Base-by-base conservation (phyloP, 305 asterid species). In the Solanum hybrid region DNA sequence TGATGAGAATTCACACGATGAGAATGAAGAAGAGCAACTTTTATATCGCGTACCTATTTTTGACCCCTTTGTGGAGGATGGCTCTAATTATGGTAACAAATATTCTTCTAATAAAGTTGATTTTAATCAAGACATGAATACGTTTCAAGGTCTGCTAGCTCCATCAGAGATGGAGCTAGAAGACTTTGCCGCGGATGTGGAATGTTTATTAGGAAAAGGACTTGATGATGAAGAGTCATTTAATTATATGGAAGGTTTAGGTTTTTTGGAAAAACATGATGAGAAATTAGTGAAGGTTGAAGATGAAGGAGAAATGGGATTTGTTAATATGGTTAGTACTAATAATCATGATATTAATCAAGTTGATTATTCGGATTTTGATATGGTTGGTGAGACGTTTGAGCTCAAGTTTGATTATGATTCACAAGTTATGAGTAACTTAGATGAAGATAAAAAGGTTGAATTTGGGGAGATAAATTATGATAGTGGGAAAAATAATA, bases 181-280 rank as follows among this genome's bases (percentile, higher is more conserved):
- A 6, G 98, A 96, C 11, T 97, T 97, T 41, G 96, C 98, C 0
- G 98, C 99, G 0, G 98, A 96, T 68, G 97, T 96, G 1, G 97
- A 96, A 93, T 94, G 94, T 88, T 89, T 96, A 79, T 76, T 96
- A 41, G 73, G 96, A 1, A 98, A 97, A 6, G 94, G 91, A 89
- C 98, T 96, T 76, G 93, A 95, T 22, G 98, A 95, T 3, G 95
- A 91, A 68, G 92, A 78, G 75, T 83, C 87, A 3, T 88, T 95
- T 13, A 95, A 94, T 45, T 94, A 93, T 36, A 94, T 96, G 90
- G 95, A 95, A 89, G 96, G 93, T 10, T 90, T 96, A 77, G 98
- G 99, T 15, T 80, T 96, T 82, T 73, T 92, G 4, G 92, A 79
- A 7, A 39, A 82, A 39, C 70, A 14, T 15, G 89, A 92, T 81